Evolutionary conservation across 257 asterid species (phyloP).

Genomic region (Salvia miltiorrhiza): DNA sequence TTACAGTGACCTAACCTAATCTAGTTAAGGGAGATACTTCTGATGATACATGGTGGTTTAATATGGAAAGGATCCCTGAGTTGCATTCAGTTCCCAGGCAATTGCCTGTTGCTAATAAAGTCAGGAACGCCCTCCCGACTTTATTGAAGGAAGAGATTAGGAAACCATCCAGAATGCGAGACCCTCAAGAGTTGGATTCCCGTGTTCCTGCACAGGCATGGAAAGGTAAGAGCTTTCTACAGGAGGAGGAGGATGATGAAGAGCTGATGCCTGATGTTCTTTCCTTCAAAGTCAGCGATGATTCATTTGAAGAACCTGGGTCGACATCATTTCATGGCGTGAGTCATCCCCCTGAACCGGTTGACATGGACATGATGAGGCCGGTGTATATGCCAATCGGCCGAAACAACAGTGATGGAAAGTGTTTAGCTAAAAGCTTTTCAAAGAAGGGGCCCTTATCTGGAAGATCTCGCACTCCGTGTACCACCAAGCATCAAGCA

Average conservation of each 20-base stretch:
- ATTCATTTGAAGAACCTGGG: slow-evolving; percentile 63
- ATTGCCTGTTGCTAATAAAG: slow-evolving; percentile 33
- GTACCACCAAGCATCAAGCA: slow-evolving; percentile 46
- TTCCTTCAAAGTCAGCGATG: slow-evolving; percentile 45
- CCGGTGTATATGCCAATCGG: slow-evolving; percentile 72
- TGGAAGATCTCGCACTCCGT: slow-evolving; percentile 57
- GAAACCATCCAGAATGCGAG: slow-evolving; percentile 25
- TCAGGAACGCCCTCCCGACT: slow-evolving; percentile 28
- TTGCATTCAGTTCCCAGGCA: slow-evolving; percentile 47
- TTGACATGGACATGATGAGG: slow-evolving; percentile 67
- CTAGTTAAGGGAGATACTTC: slow-evolving; percentile 24
- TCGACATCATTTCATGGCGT: slow-evolving; percentile 87
- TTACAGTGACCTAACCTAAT: slow-evolving; percentile 23
- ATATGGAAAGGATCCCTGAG: slow-evolving; percentile 65
- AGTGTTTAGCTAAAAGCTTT: slow-evolving; percentile 46
- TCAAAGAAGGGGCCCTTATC: slow-evolving; percentile 58
- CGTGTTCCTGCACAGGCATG: slow-evolving; percentile 37
- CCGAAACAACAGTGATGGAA: slow-evolving; percentile 45
- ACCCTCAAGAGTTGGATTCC: slow-evolving; percentile 36
- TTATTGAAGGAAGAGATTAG: slow-evolving; percentile 39
- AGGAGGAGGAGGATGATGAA: slow-evolving; percentile 45
- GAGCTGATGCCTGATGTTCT: slow-evolving; percentile 55
- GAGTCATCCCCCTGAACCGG: slow-evolving; percentile 86
- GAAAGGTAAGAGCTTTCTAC: slow-evolving; percentile 53
- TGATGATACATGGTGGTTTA: slow-evolving; percentile 50